Conservation (phyloP, 2,329 filamentous ascomycete genomes). For the Fusarium dimerum region DNA sequence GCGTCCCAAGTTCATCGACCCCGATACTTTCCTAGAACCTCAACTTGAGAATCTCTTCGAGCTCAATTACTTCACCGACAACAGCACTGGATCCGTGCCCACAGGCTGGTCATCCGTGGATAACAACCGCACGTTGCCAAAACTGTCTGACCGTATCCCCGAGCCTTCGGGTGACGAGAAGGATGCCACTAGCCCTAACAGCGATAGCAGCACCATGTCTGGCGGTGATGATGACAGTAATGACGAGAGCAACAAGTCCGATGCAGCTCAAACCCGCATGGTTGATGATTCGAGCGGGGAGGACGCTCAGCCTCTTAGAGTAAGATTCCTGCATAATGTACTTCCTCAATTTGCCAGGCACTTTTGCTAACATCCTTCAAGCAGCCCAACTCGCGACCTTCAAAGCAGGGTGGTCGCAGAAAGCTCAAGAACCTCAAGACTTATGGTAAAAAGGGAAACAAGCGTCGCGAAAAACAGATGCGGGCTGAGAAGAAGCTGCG, state of each 20-base stretch:
- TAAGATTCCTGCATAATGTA: conserved; percentile 16
- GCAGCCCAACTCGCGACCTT: conserved; percentile 23
- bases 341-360: background rate
- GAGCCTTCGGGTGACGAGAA: conserved; percentile 45
- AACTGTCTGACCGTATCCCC: conserved; percentile 48
- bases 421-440: conserved; percentile 48
- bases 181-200: conserved; percentile 50
- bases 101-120: conserved; percentile 68
- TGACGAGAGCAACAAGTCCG: conserved; percentile 45
- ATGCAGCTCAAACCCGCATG: conserved; percentile 52
- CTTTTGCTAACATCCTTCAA: conserved; percentile 4
- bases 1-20: conserved; percentile 56
- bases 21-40: conserved; percentile 59
- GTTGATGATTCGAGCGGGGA: conserved; percentile 60
- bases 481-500: conserved; percentile 41
- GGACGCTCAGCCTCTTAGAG: conserved; percentile 36
- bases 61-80: conserved; percentile 64
- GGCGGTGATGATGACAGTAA: conserved; percentile 54
- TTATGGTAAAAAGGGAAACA: conserved; percentile 52
- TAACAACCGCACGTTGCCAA: conserved; percentile 59
- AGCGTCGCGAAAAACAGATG: conserved; percentile 47
- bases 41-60: conserved; percentile 74
- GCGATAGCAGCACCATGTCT: conserved; percentile 48
- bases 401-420: conserved; percentile 43
- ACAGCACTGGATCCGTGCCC: conserved; percentile 57